Conservation (phyloP, 441 rosid species). For the Iberis amara region DNA sequence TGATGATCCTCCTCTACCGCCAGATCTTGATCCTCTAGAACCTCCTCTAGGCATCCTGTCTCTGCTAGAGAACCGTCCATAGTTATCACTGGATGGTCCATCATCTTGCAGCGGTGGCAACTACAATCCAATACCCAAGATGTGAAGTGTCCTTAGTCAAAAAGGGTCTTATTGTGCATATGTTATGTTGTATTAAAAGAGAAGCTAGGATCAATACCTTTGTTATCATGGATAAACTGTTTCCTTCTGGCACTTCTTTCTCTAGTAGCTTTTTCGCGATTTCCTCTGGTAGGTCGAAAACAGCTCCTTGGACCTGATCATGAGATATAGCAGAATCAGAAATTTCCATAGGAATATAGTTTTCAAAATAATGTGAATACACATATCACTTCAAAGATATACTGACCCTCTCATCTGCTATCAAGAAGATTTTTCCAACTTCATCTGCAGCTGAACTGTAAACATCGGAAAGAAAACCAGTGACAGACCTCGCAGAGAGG, state of each 20-base stretch:
- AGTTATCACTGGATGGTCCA: constrained; percentile 75
- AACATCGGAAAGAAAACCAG: constrained; percentile 85
- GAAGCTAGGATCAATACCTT: constrained; percentile 45
- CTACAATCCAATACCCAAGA: constrained; percentile 36
- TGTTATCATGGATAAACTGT: constrained; percentile 60
- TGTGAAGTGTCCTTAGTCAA: constrained; percentile 5
- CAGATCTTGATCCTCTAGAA: constrained; percentile 31
- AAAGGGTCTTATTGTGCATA: neutral
- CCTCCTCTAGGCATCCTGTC: constrained; percentile 51
- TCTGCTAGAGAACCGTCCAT: constrained; percentile 75
- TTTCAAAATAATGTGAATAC: neutral
- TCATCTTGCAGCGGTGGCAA: constrained; percentile 90
- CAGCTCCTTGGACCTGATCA: constrained; percentile 93
- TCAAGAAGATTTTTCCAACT: constrained; percentile 76
- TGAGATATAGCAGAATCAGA: constrained; percentile 19
- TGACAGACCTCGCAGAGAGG: constrained; percentile 80
- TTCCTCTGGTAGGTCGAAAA: constrained; percentile 94
- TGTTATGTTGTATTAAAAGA: neutral
- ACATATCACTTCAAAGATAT: constrained; percentile 2
- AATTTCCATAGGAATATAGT: neutral
- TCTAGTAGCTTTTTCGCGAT: constrained; percentile 72
- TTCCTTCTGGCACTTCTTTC: constrained; percentile 73
- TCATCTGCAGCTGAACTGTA: constrained; percentile 82
- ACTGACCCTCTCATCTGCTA: constrained; percentile 89
- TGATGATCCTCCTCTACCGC: constrained; percentile 41